A percentile compares a stretch with the other conserved stretches of the same genome.
These are phyloP conservation scores for Lomentospora prolificans DNA, from an alignment of 2,329 filamentous ascomycete genomes.

Conservation along the genomic window DNA sequence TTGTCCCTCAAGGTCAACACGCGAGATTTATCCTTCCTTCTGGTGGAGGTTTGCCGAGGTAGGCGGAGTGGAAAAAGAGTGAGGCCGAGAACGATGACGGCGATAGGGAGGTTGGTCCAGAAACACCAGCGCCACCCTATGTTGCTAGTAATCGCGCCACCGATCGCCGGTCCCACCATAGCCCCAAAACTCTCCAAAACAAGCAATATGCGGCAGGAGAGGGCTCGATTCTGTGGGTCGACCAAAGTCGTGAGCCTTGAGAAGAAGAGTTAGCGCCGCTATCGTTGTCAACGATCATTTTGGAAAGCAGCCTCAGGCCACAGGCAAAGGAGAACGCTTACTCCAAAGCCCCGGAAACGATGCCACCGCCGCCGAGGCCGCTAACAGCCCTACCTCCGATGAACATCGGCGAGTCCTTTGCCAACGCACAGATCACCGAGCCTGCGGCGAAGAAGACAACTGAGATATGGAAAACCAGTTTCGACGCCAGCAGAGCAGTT, in stretches of 20 bases:
- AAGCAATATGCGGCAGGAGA: slow-evolving; percentile 11
- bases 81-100: slow-evolving; percentile 33
- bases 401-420: slow-evolving; percentile 28
- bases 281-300: no score
- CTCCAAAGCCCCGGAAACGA: slow-evolving; percentile 20
- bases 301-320: no score
- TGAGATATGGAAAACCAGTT: slow-evolving; percentile 23
- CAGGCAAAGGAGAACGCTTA: neutral
- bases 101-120: slow-evolving; percentile 49
- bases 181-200: slow-evolving; percentile 27
- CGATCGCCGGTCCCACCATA: slow-evolving; percentile 42
- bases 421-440: slow-evolving; percentile 26
- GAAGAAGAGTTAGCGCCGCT: no score
- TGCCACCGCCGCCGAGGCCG: slow-evolving; percentile 29
- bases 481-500: slow-evolving; percentile 35
- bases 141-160: slow-evolving; percentile 47
- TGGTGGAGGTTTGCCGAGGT: slow-evolving; percentile 22
- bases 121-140: slow-evolving; percentile 53
- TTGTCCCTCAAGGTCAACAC: neutral
- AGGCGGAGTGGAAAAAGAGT: slow-evolving; percentile 41
- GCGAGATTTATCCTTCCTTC: neutral
- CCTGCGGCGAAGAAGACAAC: slow-evolving; percentile 19
- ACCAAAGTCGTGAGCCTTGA: slow-evolving; percentile 14
- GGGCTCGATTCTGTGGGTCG: slow-evolving; percentile 16
- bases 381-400: slow-evolving; percentile 32